These are phyloP conservation scores for Epichloe sylvatica DNA, from an alignment of 2,329 filamentous ascomycete species.

Conservation along the genomic window DNA sequence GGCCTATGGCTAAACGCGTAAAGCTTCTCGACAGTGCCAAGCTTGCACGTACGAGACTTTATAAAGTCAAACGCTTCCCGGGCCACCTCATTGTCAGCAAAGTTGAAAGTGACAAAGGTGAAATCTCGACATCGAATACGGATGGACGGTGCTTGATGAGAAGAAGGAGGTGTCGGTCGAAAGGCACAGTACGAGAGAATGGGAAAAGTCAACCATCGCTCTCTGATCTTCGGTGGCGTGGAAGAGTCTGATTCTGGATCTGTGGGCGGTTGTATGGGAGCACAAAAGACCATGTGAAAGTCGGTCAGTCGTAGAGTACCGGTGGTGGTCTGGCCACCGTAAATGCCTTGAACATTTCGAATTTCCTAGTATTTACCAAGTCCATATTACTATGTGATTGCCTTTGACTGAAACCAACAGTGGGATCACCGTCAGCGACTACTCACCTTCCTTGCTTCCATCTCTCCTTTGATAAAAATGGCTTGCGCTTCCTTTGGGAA, in stretches of 20 bases:
- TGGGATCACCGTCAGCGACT: not conserved
- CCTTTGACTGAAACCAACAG: not conserved
- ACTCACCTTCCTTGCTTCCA: conserved; percentile 30
- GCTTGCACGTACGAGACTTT: conserved; percentile 62
- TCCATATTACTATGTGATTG: not conserved
- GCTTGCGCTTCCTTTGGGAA: not conserved
- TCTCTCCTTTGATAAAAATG: conserved; percentile 9
- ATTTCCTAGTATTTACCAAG: conserved; percentile 22
- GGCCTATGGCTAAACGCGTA: conserved; percentile 82
- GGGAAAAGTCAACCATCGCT: conserved; percentile 90
- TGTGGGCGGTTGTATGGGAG: conserved; percentile 21
- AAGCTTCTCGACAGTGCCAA: conserved; percentile 73
- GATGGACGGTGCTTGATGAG: conserved; percentile 64
- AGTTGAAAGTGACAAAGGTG: conserved; percentile 83
- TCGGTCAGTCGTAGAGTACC: conserved; percentile 48
- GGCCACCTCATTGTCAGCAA: conserved; percentile 57
- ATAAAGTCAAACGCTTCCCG: conserved; percentile 82
- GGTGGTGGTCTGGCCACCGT: conserved; percentile 40
- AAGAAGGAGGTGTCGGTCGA: conserved; percentile 55
- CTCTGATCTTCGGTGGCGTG: conserved; percentile 30
- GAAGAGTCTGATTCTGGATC: conserved; percentile 10
- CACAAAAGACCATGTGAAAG: conserved; percentile 45
- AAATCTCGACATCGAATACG: conserved; percentile 87
- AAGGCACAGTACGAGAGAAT: conserved; percentile 74
- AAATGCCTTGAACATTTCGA: conserved; percentile 47